phyloP scores from a whole-genome alignment of 805 yeast genomes.

The Teunomyces lycoperdinae region DNA sequence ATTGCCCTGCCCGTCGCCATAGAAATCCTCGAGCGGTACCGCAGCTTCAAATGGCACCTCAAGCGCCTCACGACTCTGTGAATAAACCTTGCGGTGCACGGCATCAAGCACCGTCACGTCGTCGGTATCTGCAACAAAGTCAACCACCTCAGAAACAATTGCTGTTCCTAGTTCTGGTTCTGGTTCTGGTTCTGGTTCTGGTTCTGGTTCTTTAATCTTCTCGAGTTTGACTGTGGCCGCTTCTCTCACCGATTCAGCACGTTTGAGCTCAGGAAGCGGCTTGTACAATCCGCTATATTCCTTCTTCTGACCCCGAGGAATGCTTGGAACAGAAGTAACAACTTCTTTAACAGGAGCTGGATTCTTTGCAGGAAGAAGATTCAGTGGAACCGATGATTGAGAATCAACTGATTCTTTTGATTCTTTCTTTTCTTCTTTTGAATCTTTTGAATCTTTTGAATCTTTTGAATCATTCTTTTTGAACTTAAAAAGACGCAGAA shows the following conservation, averaged over 20 bases:
- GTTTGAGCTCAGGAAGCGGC: slow-evolving; percentile 22
- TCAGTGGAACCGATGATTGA: too few relatives aligned
- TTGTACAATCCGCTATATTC: slow-evolving; percentile 19
- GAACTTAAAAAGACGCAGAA: too few relatives aligned
- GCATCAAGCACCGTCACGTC: slow-evolving; percentile 8
- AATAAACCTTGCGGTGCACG: not conserved
- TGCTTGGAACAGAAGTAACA: slow-evolving; percentile 12
- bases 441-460: not conserved
- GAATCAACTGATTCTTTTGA: not conserved
- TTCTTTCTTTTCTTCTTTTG: slow-evolving; percentile 1
- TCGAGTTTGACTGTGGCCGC: not conserved
- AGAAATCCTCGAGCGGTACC: slow-evolving; percentile 13
- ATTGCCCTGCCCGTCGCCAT: slow-evolving; percentile 19
- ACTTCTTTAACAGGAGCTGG: slow-evolving; percentile 5
- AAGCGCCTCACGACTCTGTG: not conserved
- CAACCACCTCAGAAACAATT: not conserved
- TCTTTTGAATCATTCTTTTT: not conserved
- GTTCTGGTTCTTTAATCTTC: not conserved
- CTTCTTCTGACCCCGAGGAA: slow-evolving; percentile 24
- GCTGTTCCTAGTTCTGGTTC: not conserved
- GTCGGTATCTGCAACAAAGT: not conserved
- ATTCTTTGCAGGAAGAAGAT: not conserved
- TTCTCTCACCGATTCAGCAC: not conserved
- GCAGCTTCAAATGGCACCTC: slow-evolving; percentile 6
- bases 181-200: not conserved